phyloP scores from a whole-genome alignment of 2,329 filamentous ascomycete genomes.

The Aphanocladium album region DNA sequence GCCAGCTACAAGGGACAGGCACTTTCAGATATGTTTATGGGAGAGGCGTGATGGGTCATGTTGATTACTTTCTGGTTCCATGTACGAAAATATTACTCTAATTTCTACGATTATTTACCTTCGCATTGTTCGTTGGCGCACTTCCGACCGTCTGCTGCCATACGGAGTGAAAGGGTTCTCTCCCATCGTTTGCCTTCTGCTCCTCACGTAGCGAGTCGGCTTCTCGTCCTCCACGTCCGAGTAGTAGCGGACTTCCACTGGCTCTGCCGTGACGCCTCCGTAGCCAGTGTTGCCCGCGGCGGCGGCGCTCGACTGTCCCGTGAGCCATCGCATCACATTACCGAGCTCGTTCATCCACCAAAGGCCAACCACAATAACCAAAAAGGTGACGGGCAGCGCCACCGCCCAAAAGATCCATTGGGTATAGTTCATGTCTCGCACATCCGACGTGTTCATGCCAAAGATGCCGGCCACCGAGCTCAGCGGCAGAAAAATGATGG shows the following conservation, averaged over 20 bases:
- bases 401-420: slow-evolving; percentile 48
- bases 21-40: not conserved
- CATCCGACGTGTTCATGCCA: slow-evolving; percentile 49
- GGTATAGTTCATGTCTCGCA: slow-evolving; percentile 42
- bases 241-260: not conserved
- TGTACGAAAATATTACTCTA: not conserved
- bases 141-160: not conserved
- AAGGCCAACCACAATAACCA: slow-evolving; percentile 34
- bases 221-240: not conserved
- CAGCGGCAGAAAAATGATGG: slow-evolving; percentile 44
- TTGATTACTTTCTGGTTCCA: not conserved
- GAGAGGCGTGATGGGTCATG: not conserved
- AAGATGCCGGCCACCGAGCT: slow-evolving; percentile 44
- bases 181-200: not conserved
- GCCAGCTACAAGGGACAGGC: not conserved
- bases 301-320: slow-evolving; percentile 13
- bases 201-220: not conserved
- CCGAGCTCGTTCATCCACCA: slow-evolving; percentile 40
- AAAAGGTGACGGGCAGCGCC: slow-evolving; percentile 40
- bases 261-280: slow-evolving; percentile 2
- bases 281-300: not conserved
- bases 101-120: not conserved
- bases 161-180: not conserved
- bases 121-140: not conserved
- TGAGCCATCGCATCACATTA: slow-evolving; percentile 27